Percentiles rank a stretch among this genome's conserved stretches.
Conservation (phyloP, 306 rosid genomes). For the Vigna reflexopilosa region DNA sequence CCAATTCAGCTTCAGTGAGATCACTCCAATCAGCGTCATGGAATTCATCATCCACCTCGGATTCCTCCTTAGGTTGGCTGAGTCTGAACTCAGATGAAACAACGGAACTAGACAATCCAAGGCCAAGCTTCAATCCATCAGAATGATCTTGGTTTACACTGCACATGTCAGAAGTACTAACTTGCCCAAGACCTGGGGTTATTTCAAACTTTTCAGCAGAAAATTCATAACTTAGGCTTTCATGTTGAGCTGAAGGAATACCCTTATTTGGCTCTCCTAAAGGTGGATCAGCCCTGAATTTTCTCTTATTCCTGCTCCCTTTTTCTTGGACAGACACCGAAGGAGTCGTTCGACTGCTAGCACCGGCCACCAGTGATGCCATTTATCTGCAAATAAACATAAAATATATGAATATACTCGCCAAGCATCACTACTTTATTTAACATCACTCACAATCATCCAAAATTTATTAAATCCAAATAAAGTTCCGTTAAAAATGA, state of each 20-base stretch:
- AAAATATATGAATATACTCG: constrained; percentile 40
- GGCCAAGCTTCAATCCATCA: constrained; percentile 83
- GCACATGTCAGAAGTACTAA: constrained; percentile 59
- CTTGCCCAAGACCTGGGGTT: constrained; percentile 55
- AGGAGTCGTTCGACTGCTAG: constrained; percentile 61
- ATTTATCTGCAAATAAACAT: constrained; percentile 66
- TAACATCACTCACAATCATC: constrained; percentile 37
- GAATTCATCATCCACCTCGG: constrained; percentile 69
- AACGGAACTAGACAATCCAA: constrained; percentile 66
- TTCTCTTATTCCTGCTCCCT: constrained; percentile 92
- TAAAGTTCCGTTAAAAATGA: constrained; percentile 24
- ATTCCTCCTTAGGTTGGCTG: constrained; percentile 64
- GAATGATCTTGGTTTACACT: constrained; percentile 61
- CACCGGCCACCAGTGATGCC: constrained; percentile 76
- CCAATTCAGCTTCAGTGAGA: constrained; percentile 78
- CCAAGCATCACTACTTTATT: constrained; percentile 28
- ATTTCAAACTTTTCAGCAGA: constrained; percentile 80
- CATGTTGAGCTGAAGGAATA: constrained; percentile 62
- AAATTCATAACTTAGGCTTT: constrained; percentile 72
- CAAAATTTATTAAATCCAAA: constrained; percentile 41
- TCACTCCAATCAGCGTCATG: constrained; percentile 90
- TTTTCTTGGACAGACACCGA: constrained; percentile 74
- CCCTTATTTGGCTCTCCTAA: constrained; percentile 63
- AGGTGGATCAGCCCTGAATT: constrained; percentile 94
- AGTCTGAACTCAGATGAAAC: constrained; percentile 55